Percentiles rank a stretch among this genome's conserved stretches.
Conservation (phyloP, 768 basidiomycete genomes). For the Auriscalpium vulgare region DNA sequence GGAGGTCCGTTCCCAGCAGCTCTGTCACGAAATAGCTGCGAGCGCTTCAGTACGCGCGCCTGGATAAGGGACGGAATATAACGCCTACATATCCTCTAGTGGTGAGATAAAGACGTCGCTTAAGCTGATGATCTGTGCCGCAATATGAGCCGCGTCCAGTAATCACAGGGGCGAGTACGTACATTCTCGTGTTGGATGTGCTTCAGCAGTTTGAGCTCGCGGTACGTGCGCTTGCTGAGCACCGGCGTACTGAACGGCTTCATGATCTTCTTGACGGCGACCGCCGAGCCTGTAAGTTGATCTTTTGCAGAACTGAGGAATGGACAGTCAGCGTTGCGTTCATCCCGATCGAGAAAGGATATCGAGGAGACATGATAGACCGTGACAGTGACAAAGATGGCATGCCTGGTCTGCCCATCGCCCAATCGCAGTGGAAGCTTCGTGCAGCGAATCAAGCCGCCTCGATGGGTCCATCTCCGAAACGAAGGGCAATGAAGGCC, state of each 20-base stretch:
- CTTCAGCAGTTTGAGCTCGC: slow-evolving; percentile 96
- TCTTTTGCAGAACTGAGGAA: slow-evolving; percentile 78
- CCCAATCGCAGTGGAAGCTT: too few species aligned
- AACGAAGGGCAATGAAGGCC: neutral
- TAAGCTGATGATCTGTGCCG: slow-evolving; percentile 85
- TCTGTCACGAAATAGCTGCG: slow-evolving; percentile 97
- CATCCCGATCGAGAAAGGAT: too few species aligned
- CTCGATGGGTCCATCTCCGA: neutral
- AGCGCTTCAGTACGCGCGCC: neutral
- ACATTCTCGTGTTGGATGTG: slow-evolving; percentile 99
- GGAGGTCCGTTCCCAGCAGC: slow-evolving; percentile 94
- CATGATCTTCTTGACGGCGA: slow-evolving; percentile 99
- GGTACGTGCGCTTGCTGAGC: slow-evolving; percentile 94
- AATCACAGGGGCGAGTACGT: slow-evolving; percentile 20
- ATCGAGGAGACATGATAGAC: too few species aligned
- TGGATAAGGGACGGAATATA: slow-evolving; percentile 1
- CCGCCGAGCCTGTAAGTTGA: slow-evolving; percentile 87
- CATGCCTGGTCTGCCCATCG: too few species aligned
- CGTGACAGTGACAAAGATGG: too few species aligned
- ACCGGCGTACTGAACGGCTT: slow-evolving; percentile 99
- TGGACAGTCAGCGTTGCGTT: neutral
- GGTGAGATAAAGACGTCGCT: slow-evolving; percentile 99
- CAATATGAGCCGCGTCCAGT: slow-evolving; percentile 1
- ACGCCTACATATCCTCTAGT: slow-evolving; percentile 87
- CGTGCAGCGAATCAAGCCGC: neutral